Percentiles rank a stretch among this genome's conserved stretches.
phyloP scores from a whole-genome alignment of 495 filamentous ascomycete species.

The Aspergillus avenaceus region DNA sequence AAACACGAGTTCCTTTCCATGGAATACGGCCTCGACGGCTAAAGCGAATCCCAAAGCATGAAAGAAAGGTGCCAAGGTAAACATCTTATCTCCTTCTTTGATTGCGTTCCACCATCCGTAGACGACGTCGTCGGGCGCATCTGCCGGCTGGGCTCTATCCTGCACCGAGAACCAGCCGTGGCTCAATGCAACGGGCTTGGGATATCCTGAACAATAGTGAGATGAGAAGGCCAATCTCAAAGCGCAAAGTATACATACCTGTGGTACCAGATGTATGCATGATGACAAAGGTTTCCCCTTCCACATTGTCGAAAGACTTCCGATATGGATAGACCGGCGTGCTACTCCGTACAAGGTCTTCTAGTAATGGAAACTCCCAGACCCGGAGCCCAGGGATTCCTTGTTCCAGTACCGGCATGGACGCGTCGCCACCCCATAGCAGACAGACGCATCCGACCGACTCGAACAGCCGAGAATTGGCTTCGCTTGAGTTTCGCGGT shows the following conservation, averaged over 20 bases:
- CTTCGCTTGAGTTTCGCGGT: neutral
- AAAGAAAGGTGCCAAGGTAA: neutral
- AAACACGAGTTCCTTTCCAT: slow-evolving; percentile 11
- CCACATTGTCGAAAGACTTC: neutral
- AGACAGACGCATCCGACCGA: neutral
- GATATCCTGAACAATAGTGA: neutral
- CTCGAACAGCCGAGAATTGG: neutral
- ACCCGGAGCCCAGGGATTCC: neutral
- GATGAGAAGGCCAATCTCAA: too few relatives aligned
- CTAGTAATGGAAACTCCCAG: neutral
- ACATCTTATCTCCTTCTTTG: neutral
- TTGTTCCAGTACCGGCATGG: neutral
- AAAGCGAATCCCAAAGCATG: neutral
- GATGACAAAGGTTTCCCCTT: neutral
- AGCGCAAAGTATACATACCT: neutral
- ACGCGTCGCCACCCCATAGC: neutral
- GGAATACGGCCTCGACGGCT: slow-evolving; percentile 12
- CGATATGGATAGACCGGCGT: neutral
- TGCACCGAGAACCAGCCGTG: neutral
- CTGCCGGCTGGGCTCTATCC: neutral
- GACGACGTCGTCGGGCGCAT: neutral
- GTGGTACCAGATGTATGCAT: slow-evolving; percentile 1
- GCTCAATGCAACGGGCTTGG: neutral
- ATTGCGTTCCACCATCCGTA: neutral
- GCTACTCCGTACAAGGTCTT: neutral